Evolutionary conservation across 495 filamentous ascomycete genomes (phyloP).

Genomic region (Cladorrhinum samala): DNA sequence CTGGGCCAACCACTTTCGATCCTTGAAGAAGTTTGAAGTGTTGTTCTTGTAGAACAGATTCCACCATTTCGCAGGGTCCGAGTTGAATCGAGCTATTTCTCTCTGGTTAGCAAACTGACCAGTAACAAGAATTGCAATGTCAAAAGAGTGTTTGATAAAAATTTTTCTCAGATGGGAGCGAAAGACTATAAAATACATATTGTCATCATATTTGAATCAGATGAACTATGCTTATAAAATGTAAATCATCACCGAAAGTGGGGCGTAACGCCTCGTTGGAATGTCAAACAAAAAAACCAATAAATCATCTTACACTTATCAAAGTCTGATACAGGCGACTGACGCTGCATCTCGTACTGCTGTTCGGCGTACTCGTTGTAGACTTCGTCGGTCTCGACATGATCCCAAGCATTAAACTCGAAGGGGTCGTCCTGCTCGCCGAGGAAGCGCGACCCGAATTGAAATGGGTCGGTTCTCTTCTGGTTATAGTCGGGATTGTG

Average conservation of each 20-base stretch:
- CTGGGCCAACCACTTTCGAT: constrained; percentile 91
- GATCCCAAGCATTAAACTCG: constrained; percentile 98
- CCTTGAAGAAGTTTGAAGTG: constrained; percentile 94
- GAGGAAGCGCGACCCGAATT: constrained; percentile 86
- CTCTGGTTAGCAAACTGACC: constrained; percentile 28
- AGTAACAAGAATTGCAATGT: background rate
- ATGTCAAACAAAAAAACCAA: constrained; percentile 6
- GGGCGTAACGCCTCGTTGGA: background rate
- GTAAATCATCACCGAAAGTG: constrained; percentile 49
- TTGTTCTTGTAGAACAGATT: constrained; percentile 96
- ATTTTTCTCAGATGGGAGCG: constrained; percentile 55
- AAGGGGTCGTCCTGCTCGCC: constrained; percentile 78
- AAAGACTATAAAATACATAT: constrained; percentile 49
- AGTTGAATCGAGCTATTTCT: constrained; percentile 65
- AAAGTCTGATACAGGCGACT: constrained; percentile 76
- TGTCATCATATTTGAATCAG: constrained; percentile 52
- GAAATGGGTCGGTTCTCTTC: constrained; percentile 87
- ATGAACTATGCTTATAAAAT: constrained; percentile 56
- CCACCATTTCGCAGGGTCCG: constrained; percentile 90
- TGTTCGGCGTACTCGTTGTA: constrained; percentile 75
- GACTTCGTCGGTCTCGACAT: constrained; percentile 78
- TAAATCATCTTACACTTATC: constrained; percentile 57
- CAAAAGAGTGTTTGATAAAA: constrained; percentile 5
- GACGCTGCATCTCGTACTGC: constrained; percentile 77
- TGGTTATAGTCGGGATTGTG: constrained; percentile 55